These are phyloP conservation scores for Trichophyton verrucosum DNA, from an alignment of 2,329 filamentous ascomycete genomes.

Conservation along the genomic window DNA sequence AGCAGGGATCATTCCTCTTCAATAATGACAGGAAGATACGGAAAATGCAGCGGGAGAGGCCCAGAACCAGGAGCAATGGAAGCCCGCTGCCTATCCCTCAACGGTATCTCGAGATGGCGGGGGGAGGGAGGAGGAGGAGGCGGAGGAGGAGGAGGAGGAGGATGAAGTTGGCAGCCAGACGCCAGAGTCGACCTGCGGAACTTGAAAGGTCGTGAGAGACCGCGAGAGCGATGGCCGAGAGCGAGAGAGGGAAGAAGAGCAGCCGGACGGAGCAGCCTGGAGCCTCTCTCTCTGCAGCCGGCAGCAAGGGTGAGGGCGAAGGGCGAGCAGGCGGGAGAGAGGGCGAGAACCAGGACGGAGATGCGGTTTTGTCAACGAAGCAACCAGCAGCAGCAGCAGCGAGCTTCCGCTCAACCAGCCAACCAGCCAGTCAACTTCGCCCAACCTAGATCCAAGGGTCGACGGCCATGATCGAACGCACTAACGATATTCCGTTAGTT, in stretches of 20 bases:
- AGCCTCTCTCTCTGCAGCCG: not conserved
- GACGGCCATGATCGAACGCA: not conserved
- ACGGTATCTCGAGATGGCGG: not conserved
- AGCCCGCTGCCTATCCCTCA: not conserved
- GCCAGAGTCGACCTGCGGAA: not conserved
- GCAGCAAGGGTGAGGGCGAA: not conserved
- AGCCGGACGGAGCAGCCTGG: not conserved
- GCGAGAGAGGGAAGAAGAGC: not conserved
- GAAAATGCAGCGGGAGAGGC: not conserved
- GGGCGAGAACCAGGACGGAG: not conserved
- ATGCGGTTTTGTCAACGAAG: not conserved
- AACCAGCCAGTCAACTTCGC: not conserved
- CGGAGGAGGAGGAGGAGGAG: not conserved
- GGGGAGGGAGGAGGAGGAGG: not conserved
- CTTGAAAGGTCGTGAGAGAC: not conserved
- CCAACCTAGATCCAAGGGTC: not conserved
- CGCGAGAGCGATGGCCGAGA: too few species aligned
- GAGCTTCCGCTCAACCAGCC: not conserved
- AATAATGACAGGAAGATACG: not conserved
- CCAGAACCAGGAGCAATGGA: not conserved
- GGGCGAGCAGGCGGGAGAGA: not conserved
- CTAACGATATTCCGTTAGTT: conserved; percentile 3
- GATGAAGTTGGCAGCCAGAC: not conserved
- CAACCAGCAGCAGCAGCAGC: not conserved
- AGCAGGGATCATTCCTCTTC: not conserved